Evolutionary conservation across 495 filamentous ascomycete genomes (phyloP), one percentile per base, ranked within the genome.

Genomic region (Mycothermus thermophilus): DNA sequence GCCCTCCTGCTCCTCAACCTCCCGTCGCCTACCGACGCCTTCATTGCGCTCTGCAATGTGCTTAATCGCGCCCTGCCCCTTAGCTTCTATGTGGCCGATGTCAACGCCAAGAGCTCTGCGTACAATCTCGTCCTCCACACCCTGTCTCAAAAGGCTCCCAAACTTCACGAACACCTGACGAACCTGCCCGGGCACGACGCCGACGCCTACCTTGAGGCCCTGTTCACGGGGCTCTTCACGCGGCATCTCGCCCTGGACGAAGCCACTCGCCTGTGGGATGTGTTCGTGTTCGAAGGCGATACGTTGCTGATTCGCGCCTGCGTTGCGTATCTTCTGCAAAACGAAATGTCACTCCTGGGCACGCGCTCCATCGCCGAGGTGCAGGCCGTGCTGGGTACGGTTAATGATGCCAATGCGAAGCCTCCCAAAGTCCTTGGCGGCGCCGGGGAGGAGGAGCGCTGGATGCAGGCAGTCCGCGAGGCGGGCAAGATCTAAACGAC

Each of bases 231-330:
- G 22, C 56, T 75, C 9, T 74, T 74, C 41, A 72, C 72, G 2
- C 42, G 52, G n/a, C 59, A 66, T 30, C 52, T 72, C 11, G 62
- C 65, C 17, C 57, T 93, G 3, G 88, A 94, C 42, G 69, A 79
- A 34, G 74, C 74, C 9, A 75, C 75, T 19, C 69, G 90, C 8
- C 63, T 96, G 3, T 95, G 84, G 85, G 90, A 97, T 50, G 80
- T 93, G 17, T 90, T 84, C 62, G 78, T 88, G 2, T 93, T 96
- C 38, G 90, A 97, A 52, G 87, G 86, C 3, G 90, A 96, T 46
- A 67, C 72, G 7, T 67, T 85, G 10, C 63, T 93, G 8, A 74
- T 95, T 15, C 71, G 88, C 2, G 75, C 82, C 0, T 80, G 73
- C 1, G 75, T 95, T 4, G 90, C 78, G 3, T 51, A 83, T 21